A percentile compares a stretch with the other conserved stretches of the same genome.
phyloP scores from a whole-genome alignment of 2,329 filamentous ascomycete genomes.

The Teratosphaeria gauchensis region DNA sequence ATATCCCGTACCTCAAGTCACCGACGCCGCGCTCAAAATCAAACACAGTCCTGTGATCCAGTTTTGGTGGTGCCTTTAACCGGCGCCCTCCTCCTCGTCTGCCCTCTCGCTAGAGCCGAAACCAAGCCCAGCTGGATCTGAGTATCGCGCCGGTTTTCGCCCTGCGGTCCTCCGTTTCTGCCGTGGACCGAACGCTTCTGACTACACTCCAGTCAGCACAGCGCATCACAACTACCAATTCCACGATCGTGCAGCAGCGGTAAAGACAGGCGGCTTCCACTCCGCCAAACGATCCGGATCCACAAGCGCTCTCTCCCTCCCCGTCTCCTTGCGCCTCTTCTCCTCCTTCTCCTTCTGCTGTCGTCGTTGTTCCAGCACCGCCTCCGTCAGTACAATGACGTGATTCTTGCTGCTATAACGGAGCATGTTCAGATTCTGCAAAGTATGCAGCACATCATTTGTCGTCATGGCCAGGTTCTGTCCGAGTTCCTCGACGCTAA shows the following conservation, averaged over 20 bases:
- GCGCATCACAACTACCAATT: constrained; percentile 56
- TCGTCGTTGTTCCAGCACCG: constrained; percentile 59
- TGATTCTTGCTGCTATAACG: constrained; percentile 94
- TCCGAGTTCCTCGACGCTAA: constrained; percentile 80
- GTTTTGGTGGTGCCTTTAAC: not conserved
- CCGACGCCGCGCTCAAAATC: not conserved
- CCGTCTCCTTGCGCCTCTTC: constrained; percentile 61
- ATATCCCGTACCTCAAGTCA: not conserved
- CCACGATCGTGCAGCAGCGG: constrained; percentile 83
- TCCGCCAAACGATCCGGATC: constrained; percentile 63
- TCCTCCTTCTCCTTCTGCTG: constrained; percentile 60
- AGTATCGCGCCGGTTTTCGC: not conserved
- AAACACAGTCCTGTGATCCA: not conserved
- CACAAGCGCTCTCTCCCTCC: constrained; percentile 67
- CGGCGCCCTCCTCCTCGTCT: not conserved
- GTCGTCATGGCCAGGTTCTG: constrained; percentile 84
- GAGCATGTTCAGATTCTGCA: constrained; percentile 91
- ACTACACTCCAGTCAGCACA: not conserved
- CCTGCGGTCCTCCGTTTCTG: not conserved
- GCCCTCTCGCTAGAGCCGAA: not conserved
- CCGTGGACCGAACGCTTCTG: not conserved
- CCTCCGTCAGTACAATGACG: constrained; percentile 84
- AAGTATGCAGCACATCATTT: constrained; percentile 86
- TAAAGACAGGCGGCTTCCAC: constrained; percentile 96
- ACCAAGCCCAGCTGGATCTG: not conserved